Evolutionary conservation across 257 asterid species (phyloP).

Genomic region (Ocimum tenuiflorum): DNA sequence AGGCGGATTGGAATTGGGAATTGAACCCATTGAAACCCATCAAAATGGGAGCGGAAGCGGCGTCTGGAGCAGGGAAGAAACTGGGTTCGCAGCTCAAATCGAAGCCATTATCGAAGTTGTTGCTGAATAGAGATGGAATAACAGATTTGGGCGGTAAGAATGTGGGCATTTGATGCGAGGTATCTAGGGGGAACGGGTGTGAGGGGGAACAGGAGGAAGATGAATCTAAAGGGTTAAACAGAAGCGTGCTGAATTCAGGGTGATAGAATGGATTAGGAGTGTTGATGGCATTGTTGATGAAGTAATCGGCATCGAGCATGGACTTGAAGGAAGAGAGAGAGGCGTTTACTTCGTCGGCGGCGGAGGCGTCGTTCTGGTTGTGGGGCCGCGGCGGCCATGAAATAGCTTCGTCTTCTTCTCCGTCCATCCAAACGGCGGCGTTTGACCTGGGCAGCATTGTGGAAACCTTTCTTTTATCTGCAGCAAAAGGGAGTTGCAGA

Average conservation of each 20-base stretch:
- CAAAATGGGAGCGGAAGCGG: constrained; percentile 11
- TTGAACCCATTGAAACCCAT: constrained; percentile 29
- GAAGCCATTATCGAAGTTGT: constrained; percentile 30
- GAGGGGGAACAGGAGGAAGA: constrained; percentile 29
- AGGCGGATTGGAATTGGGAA: constrained; percentile 26
- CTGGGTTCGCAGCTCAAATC: constrained; percentile 32
- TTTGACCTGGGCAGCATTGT: constrained; percentile 38
- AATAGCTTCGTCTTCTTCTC: constrained; percentile 27
- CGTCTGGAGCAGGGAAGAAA: constrained; percentile 20
- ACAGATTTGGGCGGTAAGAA: constrained; percentile 29
- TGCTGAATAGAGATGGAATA: constrained; percentile 21
- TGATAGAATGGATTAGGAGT: constrained; percentile 20
- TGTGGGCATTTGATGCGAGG: constrained; percentile 26
- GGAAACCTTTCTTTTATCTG: constrained; percentile 6
- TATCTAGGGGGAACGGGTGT: constrained; percentile 23
- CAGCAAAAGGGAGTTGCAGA: constrained; percentile 25
- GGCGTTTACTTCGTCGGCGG: constrained; percentile 28
- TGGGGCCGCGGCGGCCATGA: constrained; percentile 32
- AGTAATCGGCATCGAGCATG: constrained; percentile 36
- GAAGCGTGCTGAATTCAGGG: constrained; percentile 23
- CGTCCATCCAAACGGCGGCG: constrained; percentile 42
- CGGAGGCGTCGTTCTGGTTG: constrained; percentile 7
- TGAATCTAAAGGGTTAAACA: constrained; percentile 28
- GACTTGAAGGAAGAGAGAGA: constrained; percentile 40
- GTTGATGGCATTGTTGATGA: constrained; percentile 21